Conservation (phyloP, 1,284 basidiomycete genomes). For the Boletus sp. region DNA sequence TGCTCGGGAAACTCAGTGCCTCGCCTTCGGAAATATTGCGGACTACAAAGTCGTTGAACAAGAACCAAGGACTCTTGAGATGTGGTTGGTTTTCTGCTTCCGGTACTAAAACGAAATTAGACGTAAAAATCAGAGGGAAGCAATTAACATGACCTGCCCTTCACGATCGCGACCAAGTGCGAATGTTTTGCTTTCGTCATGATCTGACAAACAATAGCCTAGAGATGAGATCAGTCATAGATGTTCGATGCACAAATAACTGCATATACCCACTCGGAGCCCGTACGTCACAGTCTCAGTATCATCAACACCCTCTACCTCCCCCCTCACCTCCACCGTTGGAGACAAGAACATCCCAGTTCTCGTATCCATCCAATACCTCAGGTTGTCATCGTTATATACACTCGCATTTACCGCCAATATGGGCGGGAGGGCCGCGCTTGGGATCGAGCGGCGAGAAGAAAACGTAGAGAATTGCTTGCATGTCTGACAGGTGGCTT, state of each 20-base stretch:
- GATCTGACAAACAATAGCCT: slow-evolving; percentile 85
- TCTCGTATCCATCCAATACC: slow-evolving; percentile 71
- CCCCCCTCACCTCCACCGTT: slow-evolving; percentile 50
- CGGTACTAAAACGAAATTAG: slow-evolving; percentile 47
- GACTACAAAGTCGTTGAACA: slow-evolving; percentile 98
- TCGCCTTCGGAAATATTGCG: slow-evolving; percentile 80
- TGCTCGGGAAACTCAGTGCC: slow-evolving; percentile 81
- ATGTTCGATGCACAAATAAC: background rate
- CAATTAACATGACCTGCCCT: slow-evolving; percentile 43
- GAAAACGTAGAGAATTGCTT: slow-evolving; percentile 73
- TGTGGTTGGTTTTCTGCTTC: slow-evolving; percentile 47
- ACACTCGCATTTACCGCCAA: slow-evolving; percentile 86
- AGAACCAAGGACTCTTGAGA: slow-evolving; percentile 70
- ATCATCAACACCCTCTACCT: slow-evolving; percentile 58
- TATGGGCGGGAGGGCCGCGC: slow-evolving; percentile 76
- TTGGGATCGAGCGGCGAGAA: slow-evolving; percentile 67
- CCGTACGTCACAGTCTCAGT: slow-evolving; percentile 60
- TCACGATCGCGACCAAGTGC: slow-evolving; percentile 88
- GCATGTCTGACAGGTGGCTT: slow-evolving; percentile 83
- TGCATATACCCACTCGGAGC: slow-evolving; percentile 54
- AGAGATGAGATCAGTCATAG: background rate
- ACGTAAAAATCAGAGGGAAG: background rate
- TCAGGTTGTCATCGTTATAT: slow-evolving; percentile 71
- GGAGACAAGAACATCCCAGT: slow-evolving; percentile 48
- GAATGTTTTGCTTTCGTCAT: slow-evolving; percentile 72